These are phyloP conservation scores for Leccinum olivaceopallidum DNA, from an alignment of 768 basidiomycete species.

Conservation along the genomic window DNA sequence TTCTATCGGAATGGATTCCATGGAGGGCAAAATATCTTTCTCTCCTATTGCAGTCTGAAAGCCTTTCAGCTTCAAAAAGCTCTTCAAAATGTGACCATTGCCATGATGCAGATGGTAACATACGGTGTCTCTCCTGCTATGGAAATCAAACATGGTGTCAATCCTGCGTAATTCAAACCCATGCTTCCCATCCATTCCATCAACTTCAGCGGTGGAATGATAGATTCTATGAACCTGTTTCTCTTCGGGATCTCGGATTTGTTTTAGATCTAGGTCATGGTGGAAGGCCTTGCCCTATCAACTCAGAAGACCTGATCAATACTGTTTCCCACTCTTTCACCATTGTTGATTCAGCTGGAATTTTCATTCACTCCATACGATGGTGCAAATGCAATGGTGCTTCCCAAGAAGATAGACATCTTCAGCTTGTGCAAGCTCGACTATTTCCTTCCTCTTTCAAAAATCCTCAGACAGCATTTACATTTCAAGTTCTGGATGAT, in stretches of 20 bases:
- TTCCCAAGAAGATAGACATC: background rate
- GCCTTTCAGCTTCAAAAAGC: too few relatives aligned
- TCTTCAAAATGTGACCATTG: background rate
- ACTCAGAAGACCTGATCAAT: background rate
- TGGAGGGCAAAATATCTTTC: background rate
- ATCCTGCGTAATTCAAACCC: background rate
- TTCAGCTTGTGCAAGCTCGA: background rate
- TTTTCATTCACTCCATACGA: background rate
- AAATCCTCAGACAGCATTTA: slow-evolving; percentile 20
- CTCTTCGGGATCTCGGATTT: background rate
- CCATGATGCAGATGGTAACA: background rate
- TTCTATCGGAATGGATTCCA: background rate
- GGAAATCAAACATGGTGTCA: background rate
- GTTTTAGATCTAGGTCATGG: background rate
- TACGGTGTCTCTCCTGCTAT: background rate
- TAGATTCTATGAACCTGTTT: background rate
- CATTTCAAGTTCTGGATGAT: slow-evolving; percentile 22
- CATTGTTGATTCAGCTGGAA: background rate
- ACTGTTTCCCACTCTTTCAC: too few relatives aligned
- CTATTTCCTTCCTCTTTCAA: slow-evolving; percentile 11
- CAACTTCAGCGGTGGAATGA: background rate
- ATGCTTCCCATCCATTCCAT: background rate
- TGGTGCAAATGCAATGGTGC: background rate
- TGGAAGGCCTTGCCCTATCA: background rate
- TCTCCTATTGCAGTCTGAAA: background rate